Evolutionary conservation across 345 rosid species (phyloP).

Genomic region (Stellera chamaejasme): DNA sequence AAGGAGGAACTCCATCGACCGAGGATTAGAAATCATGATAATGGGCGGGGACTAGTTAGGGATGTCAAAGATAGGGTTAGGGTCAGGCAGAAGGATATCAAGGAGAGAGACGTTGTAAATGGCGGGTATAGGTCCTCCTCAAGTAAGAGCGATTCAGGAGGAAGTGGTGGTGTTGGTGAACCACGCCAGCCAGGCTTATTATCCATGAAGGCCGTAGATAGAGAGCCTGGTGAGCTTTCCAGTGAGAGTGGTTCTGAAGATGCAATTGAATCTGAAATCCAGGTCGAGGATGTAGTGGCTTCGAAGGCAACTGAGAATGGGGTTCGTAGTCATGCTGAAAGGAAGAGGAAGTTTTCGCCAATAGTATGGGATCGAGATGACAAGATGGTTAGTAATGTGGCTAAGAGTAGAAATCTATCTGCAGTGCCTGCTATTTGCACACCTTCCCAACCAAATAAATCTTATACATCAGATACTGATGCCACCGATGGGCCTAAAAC

Average conservation of each 20-base stretch:
- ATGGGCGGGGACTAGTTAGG: conserved; percentile 25
- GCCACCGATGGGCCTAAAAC: conserved; percentile 28
- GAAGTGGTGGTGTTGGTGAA: conserved; percentile 35
- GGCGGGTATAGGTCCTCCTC: conserved; percentile 44
- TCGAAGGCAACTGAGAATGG: conserved; percentile 42
- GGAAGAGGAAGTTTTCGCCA: conserved; percentile 93
- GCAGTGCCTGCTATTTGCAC: conserved; percentile 39
- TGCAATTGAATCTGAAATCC: conserved; percentile 39
- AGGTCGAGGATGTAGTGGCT: conserved; percentile 33
- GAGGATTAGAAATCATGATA: conserved; percentile 35
- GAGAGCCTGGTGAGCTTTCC: conserved; percentile 98
- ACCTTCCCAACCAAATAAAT: conserved; percentile 46
- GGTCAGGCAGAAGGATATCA: conserved; percentile 57
- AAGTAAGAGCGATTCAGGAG: conserved; percentile 52
- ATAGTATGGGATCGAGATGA: conserved; percentile 96
- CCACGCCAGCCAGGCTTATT: conserved; percentile 30
- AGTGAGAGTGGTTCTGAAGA: conserved; percentile 98
- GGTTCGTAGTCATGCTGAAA: conserved; percentile 36
- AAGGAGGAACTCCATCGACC: conserved; percentile 33
- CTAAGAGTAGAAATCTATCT: conserved; percentile 30
- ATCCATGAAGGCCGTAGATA: conserved; percentile 46
- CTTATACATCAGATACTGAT: conserved; percentile 35
- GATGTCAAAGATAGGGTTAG: conserved; percentile 37
- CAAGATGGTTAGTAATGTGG: conserved; percentile 27
- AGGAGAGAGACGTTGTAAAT: conserved; percentile 56